Percentiles rank a stretch among this genome's conserved stretches.
Evolutionary conservation across 441 rosid genomes (phyloP).

Genomic region (Croton laevigatus): DNA sequence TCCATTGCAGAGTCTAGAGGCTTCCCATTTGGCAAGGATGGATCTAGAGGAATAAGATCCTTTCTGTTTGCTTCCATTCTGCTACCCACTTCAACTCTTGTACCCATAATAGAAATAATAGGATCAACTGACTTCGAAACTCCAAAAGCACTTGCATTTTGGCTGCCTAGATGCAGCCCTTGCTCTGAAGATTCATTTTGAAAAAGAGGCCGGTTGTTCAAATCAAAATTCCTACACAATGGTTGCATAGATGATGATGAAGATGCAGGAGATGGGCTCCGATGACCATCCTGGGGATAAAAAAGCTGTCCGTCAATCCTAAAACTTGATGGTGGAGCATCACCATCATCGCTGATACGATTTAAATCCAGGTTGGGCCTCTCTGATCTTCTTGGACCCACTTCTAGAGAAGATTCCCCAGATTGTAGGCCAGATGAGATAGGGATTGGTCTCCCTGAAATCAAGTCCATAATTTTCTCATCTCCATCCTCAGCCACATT

Average conservation of each 20-base stretch:
- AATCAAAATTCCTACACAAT: conserved; percentile 71
- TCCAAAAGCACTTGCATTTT: conserved; percentile 37
- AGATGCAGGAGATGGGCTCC: conserved; percentile 71
- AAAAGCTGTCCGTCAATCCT: conserved; percentile 52
- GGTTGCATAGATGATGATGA: conserved; percentile 75
- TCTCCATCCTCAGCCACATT: conserved; percentile 80
- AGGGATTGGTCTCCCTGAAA: conserved; percentile 46
- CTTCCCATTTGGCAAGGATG: conserved; percentile 62
- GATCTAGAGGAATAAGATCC: conserved; percentile 42
- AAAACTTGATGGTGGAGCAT: conserved; percentile 45
- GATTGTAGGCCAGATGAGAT: conserved; percentile 50
- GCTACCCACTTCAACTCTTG: conserved; percentile 48
- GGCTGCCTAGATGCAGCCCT: conserved; percentile 36
- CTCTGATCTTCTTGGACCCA: conserved; percentile 58
- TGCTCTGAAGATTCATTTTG: conserved; percentile 54
- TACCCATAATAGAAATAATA: conserved; percentile 71
- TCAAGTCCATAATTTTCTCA: conserved; percentile 48
- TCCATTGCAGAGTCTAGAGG: conserved; percentile 48
- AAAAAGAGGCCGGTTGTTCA: conserved; percentile 76
- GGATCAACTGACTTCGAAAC: conserved; percentile 53
- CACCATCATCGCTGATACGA: conserved; percentile 61
- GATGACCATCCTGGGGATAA: conserved; percentile 51
- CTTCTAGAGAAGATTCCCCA: conserved; percentile 64
- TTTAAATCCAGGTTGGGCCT: conserved; percentile 82
- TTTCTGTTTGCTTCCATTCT: conserved; percentile 41